phyloP scores from a whole-genome alignment of 2,329 filamentous ascomycete species.

The Talaromyces sp. region DNA sequence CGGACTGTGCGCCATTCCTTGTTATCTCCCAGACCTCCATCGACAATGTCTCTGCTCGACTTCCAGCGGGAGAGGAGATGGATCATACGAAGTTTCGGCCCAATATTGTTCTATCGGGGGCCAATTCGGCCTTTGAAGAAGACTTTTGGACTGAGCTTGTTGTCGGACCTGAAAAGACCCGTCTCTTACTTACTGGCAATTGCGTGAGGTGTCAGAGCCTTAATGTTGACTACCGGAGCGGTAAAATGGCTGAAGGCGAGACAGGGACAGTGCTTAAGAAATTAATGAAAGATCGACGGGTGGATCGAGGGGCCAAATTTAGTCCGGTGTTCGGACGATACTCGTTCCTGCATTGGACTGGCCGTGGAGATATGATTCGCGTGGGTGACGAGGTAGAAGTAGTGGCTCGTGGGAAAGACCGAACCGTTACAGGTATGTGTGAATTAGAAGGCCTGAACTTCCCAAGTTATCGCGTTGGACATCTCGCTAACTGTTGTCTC shows the following conservation, averaged over 20 bases:
- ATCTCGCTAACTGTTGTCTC: conserved; percentile 1
- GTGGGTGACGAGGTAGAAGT: conserved; percentile 63
- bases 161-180: conserved; percentile 37
- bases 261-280: conserved; percentile 68
- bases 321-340: conserved; percentile 74
- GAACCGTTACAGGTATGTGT: conserved; percentile 60
- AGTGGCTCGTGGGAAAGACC: conserved; percentile 52
- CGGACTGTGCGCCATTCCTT: conserved; percentile 62
- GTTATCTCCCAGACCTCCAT: conserved; percentile 71
- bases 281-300: conserved; percentile 69
- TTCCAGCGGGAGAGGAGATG: conserved; percentile 55
- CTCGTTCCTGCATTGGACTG: conserved; percentile 58
- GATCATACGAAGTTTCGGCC: conserved; percentile 72
- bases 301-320: conserved; percentile 69
- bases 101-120: conserved; percentile 69
- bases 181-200: conserved; percentile 67
- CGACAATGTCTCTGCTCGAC: conserved; percentile 62
- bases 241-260: conserved; percentile 60
- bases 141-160: conserved; percentile 71
- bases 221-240: conserved; percentile 72
- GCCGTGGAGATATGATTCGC: conserved; percentile 44
- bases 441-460: too few relatives aligned
- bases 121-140: conserved; percentile 63
- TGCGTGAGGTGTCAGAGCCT: conserved; percentile 70
- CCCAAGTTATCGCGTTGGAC: too few relatives aligned